Evolutionary conservation across 495 filamentous ascomycete genomes (phyloP).

Genomic region (Aspergillus homomorphus): DNA sequence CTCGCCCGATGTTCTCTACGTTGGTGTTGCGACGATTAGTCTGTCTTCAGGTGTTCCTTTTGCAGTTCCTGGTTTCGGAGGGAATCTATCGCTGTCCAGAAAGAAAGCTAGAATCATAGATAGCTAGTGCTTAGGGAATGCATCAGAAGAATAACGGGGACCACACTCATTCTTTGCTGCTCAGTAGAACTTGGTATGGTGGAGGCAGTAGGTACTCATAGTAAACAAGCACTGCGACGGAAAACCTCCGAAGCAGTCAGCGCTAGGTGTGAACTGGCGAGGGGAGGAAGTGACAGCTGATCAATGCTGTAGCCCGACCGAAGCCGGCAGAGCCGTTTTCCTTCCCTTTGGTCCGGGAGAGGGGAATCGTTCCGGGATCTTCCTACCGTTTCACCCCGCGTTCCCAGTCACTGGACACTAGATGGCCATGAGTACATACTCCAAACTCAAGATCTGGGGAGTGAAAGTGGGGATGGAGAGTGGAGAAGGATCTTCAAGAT

Average conservation of each 20-base stretch:
- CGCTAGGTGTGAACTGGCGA: too few relatives aligned
- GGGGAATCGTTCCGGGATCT: slow-evolving; percentile 4
- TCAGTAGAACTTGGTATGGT: background rate
- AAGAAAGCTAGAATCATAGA: slow-evolving; percentile 27
- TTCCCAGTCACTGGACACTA: too few relatives aligned
- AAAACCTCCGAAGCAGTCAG: too few relatives aligned
- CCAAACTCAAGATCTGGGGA: background rate
- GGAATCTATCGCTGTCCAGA: too few relatives aligned
- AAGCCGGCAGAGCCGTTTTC: too few relatives aligned
- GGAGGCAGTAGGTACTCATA: too few relatives aligned
- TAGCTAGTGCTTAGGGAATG: slow-evolving; percentile 11
- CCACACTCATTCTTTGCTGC: slow-evolving; percentile 3
- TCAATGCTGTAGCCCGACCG: too few relatives aligned
- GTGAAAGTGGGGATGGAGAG: background rate
- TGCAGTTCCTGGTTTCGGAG: slow-evolving; percentile 8
- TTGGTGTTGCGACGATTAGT: slow-evolving; percentile 18
- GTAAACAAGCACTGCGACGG: too few relatives aligned
- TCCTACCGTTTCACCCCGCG: slow-evolving; percentile 2
- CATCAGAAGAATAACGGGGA: slow-evolving; percentile 15
- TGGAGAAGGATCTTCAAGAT: background rate
- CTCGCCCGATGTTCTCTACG: slow-evolving; percentile 21
- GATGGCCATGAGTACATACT: too few relatives aligned
- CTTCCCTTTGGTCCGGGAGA: slow-evolving; percentile 12
- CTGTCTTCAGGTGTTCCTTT: slow-evolving; percentile 12
- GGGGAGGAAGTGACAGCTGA: too few relatives aligned